A percentile compares a stretch with the other conserved stretches of the same genome.
phyloP scores from a whole-genome alignment of 1,284 basidiomycete genomes.

The Thelephora terrestris region DNA sequence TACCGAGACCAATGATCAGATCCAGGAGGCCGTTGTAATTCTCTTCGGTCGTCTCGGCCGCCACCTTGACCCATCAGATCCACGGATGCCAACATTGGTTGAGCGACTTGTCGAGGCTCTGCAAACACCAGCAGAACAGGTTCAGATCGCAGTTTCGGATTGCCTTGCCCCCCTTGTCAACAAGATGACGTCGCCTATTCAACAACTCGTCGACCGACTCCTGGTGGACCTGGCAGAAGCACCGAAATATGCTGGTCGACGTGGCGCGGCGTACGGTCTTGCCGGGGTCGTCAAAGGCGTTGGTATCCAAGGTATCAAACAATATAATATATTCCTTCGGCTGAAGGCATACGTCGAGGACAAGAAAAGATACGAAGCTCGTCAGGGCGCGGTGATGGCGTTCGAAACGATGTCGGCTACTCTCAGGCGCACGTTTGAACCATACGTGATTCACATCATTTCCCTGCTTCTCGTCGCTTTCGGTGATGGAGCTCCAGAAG shows the following conservation, averaged over 20 bases:
- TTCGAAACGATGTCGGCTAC: constrained; percentile 87
- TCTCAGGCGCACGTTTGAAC: constrained; percentile 87
- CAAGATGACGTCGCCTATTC: constrained; percentile 56
- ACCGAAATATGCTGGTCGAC: constrained; percentile 82
- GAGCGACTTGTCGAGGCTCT: constrained; percentile 87
- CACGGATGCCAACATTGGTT: constrained; percentile 76
- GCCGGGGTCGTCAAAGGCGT: constrained; percentile 89
- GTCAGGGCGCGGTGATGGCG: constrained; percentile 93
- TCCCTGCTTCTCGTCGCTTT: constrained; percentile 84
- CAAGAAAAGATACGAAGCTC: constrained; percentile 78
- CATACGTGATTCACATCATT: constrained; percentile 83
- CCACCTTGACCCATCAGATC: constrained; percentile 73
- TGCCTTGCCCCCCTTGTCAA: constrained; percentile 84
- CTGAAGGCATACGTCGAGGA: constrained; percentile 79
- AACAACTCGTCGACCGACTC: constrained; percentile 66
- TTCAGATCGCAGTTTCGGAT: constrained; percentile 94
- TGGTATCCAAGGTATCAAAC: constrained; percentile 80
- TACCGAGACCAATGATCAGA: constrained; percentile 72
- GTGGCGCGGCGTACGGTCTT: constrained; percentile 94
- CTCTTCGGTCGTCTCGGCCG: constrained; percentile 89
- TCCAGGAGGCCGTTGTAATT: constrained; percentile 94
- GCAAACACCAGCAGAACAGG: constrained; percentile 92
- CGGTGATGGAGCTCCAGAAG: constrained; percentile 85
- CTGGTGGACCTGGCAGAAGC: constrained; percentile 70
- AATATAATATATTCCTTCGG: constrained; percentile 71